These are phyloP conservation scores for Cyclotella baltica DNA, from an alignment of 108 stramenopile species.

Conservation along the genomic window DNA sequence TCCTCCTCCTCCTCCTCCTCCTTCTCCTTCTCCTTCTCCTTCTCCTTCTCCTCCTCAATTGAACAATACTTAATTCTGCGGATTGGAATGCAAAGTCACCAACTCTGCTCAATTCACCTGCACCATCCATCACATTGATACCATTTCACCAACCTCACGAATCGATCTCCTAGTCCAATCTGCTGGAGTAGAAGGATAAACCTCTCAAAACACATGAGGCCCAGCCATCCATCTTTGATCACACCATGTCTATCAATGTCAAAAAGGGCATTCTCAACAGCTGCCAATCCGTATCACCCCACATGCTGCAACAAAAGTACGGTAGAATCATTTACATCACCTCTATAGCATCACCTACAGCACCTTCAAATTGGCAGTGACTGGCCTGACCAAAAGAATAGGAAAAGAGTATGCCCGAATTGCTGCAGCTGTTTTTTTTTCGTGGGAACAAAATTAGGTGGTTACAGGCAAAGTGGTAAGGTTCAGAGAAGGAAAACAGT, in stretches of 20 bases:
- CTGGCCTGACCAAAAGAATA: conserved; percentile 75
- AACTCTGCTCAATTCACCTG: conserved; percentile 40
- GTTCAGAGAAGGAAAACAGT: no score
- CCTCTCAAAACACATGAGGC: conserved; percentile 56
- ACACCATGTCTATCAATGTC: conserved; percentile 62
- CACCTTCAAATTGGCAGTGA: conserved; percentile 75
- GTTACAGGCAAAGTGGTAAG: no score
- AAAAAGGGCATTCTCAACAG: conserved; percentile 67
- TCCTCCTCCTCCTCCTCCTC: no score
- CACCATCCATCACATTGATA: conserved; percentile 51
- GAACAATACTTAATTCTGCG: conserved; percentile 18
- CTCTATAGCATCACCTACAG: conserved; percentile 70
- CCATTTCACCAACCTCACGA: conserved; percentile 32
- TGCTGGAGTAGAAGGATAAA: conserved; percentile 64
- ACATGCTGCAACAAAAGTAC: conserved; percentile 65
- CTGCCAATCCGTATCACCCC: conserved; percentile 60
- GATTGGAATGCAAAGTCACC: conserved; percentile 62
- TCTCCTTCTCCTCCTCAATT: not conserved
- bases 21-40: no score
- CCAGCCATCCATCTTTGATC: conserved; percentile 61
- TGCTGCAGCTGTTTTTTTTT: no score
- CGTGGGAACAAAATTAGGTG: no score
- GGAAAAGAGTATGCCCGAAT: conserved; percentile 86
- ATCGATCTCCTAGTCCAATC: conserved; percentile 64
- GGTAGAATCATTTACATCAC: conserved; percentile 78